These are phyloP conservation scores for Gigaspora rosea DNA, from an alignment of 192 early-diverging fungal species.

Conservation along the genomic window DNA sequence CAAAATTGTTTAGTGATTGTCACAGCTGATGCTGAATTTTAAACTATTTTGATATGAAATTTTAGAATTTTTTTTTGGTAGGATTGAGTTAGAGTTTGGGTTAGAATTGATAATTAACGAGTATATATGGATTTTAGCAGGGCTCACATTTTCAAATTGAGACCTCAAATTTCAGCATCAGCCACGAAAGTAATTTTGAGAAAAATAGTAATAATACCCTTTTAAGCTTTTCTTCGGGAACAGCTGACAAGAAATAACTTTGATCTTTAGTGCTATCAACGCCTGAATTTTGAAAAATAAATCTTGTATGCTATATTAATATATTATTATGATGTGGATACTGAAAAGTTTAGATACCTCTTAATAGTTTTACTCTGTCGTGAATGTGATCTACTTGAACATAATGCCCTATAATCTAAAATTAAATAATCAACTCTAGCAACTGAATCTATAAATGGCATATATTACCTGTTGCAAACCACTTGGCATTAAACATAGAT, in stretches of 20 bases:
- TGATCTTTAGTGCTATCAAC: constrained; percentile 85
- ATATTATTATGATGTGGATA: background rate
- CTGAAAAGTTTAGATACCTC: constrained; percentile 34
- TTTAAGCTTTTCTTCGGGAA: constrained; percentile 51
- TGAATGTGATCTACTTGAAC: constrained; percentile 43
- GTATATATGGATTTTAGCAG: too few relatives aligned
- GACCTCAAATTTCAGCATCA: background rate
- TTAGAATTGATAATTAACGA: too few relatives aligned
- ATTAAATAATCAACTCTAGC: background rate
- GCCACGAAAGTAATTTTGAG: background rate
- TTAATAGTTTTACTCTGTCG: constrained; percentile 37
- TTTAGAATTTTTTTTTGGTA: background rate
- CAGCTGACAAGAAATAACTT: constrained; percentile 85
- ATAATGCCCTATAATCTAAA: constrained; percentile 51
- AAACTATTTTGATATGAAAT: too few relatives aligned
- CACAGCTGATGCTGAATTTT: too few relatives aligned
- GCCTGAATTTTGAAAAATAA: background rate
- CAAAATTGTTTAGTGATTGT: too few relatives aligned
- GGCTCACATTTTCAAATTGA: too few relatives aligned
- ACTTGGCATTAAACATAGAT: constrained; percentile 25
- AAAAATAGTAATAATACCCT: constrained; percentile 5
- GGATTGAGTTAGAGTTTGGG: too few relatives aligned
- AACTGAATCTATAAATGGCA: background rate
- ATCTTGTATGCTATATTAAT: background rate
- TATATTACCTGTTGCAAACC: constrained; percentile 42